Evolutionary conservation across 2,329 filamentous ascomycete species (phyloP), one percentile per base, ranked within the genome.

Genomic region (Ceratocystis huliohia): DNA sequence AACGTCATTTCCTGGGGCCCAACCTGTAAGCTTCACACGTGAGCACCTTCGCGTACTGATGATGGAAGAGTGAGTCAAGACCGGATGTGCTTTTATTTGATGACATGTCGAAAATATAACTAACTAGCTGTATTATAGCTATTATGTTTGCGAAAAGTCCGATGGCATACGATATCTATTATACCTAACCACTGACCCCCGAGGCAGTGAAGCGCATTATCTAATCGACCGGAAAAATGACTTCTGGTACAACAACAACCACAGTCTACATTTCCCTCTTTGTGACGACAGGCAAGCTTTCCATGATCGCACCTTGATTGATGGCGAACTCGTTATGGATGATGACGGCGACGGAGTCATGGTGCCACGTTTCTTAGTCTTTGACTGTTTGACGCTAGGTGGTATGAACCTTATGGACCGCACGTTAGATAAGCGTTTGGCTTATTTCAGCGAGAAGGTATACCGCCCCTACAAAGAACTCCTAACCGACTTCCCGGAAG

Each of bases 211-310:
- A 74, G 82, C 87, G 28, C 89, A 94, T 73, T 96, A 96, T 78
- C 82, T 99, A 66, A 96, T 99, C 77, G 93, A 99, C 77, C 91
- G 94, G 73, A 96, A 92, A 78, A 97, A 99, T 78, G 91, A 97
- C 75, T 99, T 94, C 79, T 96, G 93, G 83, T 91, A 83, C 73
- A 84, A 97, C 68, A 82, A 84, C 37, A 80, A 82, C 69, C 79
- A 78, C 65, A 82, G 79, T 66, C 81, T 97, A 28, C 91, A 96
- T 75, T 92, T 97, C 71, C 94, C 94, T 0, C 79, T 88, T 25
- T 84, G 84, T 46, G 79, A 82, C 56, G 82, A 88, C 70, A 81
- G 83, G 10, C 76, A 80, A 56, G 81, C 79, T 15, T 96, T 89
- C 74, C 91, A 97, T 74, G 83, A 80, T 15, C 83, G 85, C 68